phyloP scores from a whole-genome alignment of 169 alveolate species.

The Pseudocohnilembus persalinus region DNA sequence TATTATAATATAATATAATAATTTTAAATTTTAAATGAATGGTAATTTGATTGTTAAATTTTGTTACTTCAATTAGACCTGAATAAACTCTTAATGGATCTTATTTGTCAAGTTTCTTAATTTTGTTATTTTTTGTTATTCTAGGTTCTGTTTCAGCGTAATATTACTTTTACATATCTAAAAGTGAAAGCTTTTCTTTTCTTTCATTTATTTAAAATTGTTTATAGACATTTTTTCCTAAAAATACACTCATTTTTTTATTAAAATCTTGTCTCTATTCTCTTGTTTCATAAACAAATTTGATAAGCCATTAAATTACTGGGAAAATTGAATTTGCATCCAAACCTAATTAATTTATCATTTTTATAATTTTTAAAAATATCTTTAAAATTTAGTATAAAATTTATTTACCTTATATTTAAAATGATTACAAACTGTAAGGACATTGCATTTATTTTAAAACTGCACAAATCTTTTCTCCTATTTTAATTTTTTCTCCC shows the following conservation, averaged over 20 bases:
- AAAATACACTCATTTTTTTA: slow-evolving; percentile 30
- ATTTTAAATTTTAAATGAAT: no score
- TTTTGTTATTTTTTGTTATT: slow-evolving; percentile 37
- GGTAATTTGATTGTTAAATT: no score
- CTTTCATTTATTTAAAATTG: slow-evolving; percentile 13
- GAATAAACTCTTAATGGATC: slow-evolving; percentile 50
- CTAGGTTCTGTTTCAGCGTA: slow-evolving; percentile 20
- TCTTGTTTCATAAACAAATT: slow-evolving; percentile 49
- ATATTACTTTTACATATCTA: slow-evolving; percentile 13
- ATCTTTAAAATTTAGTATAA: neutral
- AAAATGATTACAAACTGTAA: slow-evolving; percentile 18
- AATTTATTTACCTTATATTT: slow-evolving; percentile 34
- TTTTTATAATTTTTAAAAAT: no score
- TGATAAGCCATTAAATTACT: slow-evolving; percentile 39
- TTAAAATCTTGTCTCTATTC: slow-evolving; percentile 44
- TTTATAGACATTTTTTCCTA: slow-evolving; percentile 34
- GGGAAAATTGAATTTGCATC: slow-evolving; percentile 42
- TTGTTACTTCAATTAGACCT: slow-evolving; percentile 33
- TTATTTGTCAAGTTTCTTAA: slow-evolving; percentile 19
- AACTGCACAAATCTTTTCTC: slow-evolving; percentile 35
- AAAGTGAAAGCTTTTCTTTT: slow-evolving; percentile 35
- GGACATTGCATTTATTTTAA: slow-evolving; percentile 38
- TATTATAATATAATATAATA: no score
- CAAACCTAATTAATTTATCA: neutral
- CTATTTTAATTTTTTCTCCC: slow-evolving; percentile 36